phyloP scores from a whole-genome alignment of 2,329 filamentous ascomycete genomes.

The Rugonectria rugulosa region DNA sequence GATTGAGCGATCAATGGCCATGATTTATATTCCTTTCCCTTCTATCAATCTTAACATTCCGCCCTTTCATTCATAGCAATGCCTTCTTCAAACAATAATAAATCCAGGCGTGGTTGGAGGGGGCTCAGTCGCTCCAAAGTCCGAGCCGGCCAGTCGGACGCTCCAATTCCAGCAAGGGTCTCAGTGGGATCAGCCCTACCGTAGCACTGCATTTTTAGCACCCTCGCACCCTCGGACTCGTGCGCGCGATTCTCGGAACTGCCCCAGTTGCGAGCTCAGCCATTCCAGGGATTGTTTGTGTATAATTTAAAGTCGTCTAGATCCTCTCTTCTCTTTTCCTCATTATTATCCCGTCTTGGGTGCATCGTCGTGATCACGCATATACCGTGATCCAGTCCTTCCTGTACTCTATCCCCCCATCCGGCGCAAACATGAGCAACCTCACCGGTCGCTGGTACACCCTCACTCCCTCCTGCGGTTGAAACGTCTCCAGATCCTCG shows the following conservation, averaged over 20 bases:
- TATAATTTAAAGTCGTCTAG: not conserved
- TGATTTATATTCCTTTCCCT: not conserved
- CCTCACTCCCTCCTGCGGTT: not conserved
- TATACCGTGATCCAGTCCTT: constrained; percentile 21
- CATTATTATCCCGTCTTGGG: no score
- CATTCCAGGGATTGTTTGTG: not conserved
- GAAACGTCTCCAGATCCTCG: not conserved
- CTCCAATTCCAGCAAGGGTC: not conserved
- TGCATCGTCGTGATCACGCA: no score
- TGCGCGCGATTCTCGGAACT: not conserved
- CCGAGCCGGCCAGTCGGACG: constrained; percentile 17
- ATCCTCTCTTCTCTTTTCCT: not conserved
- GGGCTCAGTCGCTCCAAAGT: constrained; percentile 12
- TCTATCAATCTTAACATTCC: not conserved
- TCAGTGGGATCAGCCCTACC: not conserved
- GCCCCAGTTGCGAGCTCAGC: not conserved
- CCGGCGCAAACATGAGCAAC: constrained; percentile 2
- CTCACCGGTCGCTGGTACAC: constrained; percentile 1
- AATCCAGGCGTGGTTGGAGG: no score
- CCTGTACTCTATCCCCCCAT: constrained; percentile 1
- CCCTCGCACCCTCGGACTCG: not conserved
- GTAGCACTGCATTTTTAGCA: not conserved
- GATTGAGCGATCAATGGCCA: not conserved
- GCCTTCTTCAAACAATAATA: not conserved
- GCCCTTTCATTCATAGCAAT: not conserved